Evolutionary conservation across 805 yeast species (phyloP).

Genomic region (Komagataella pseudopastoris): DNA sequence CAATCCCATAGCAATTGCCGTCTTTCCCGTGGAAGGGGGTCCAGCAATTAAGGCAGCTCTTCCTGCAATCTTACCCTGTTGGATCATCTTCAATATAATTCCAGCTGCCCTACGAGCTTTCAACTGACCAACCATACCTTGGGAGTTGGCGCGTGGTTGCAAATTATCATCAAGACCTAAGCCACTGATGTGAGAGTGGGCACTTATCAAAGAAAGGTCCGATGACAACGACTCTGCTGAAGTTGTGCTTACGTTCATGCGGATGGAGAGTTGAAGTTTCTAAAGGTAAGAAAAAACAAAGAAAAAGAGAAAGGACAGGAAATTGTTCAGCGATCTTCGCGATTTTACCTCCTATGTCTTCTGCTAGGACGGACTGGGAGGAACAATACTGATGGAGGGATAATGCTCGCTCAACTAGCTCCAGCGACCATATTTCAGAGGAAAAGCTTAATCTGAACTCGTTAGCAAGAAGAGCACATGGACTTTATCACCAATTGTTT

Average conservation of each 20-base stretch:
- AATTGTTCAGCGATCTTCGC: not conserved
- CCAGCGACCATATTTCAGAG: not conserved
- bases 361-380: not conserved
- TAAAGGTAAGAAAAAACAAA: not conserved
- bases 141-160: conserved; percentile 66
- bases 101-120: conserved; percentile 97
- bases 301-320: not conserved
- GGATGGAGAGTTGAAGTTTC: not conserved
- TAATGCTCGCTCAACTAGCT: not conserved
- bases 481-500: not conserved
- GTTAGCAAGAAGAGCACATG: not conserved
- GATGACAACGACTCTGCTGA: not conserved
- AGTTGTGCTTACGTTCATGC: not conserved
- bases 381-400: not conserved
- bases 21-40: conserved; percentile 97
- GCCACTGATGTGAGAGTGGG: conserved; percentile 97
- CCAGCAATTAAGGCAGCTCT: conserved; percentile 94
- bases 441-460: not conserved
- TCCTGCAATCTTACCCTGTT: conserved; percentile 91
- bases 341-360: not conserved
- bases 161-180: conserved; percentile 90
- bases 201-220: conserved; percentile 75
- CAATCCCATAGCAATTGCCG: conserved; percentile 94
- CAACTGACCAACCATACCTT: conserved; percentile 96
- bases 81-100: conserved; percentile 82